Evolutionary conservation across 768 basidiomycete species (phyloP).

Genomic region (Leccinum uliginosum): DNA sequence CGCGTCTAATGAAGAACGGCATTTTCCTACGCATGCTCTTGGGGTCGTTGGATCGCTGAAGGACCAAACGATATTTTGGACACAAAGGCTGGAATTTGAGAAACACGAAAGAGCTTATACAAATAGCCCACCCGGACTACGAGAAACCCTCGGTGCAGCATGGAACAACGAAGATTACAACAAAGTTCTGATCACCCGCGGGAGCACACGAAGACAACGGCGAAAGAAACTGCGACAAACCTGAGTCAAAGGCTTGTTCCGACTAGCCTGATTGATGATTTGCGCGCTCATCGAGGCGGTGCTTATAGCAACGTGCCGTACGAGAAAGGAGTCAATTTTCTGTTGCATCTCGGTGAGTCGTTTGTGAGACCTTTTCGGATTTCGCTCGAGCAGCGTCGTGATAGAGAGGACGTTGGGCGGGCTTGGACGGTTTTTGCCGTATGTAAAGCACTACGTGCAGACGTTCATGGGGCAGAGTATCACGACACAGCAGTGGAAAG

Average conservation of each 20-base stretch:
- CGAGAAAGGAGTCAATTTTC: constrained; percentile 85
- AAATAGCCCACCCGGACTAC: no score
- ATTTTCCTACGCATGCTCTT: no score
- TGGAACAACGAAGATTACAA: no score
- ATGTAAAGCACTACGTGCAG: constrained; percentile 75
- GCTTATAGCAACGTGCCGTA: constrained; percentile 73
- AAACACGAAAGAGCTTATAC: no score
- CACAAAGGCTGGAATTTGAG: no score
- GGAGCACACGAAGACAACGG: background rate
- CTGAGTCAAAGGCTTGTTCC: constrained; percentile 49
- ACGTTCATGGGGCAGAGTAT: constrained; percentile 83
- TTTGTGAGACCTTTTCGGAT: background rate
- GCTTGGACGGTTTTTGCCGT: constrained; percentile 70
- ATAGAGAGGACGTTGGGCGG: constrained; percentile 15
- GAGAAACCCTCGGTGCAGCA: no score
- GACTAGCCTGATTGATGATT: constrained; percentile 51
- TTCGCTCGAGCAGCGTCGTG: background rate
- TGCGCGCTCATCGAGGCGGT: constrained; percentile 64
- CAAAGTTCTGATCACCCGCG: no score
- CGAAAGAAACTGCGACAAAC: constrained; percentile 16
- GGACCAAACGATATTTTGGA: no score
- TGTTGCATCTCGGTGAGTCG: constrained; percentile 70
- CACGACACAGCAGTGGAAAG: constrained; percentile 80
- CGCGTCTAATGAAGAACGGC: no score
- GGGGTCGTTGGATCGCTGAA: no score